phyloP scores from a whole-genome alignment of 257 asterid genomes.

The Rehmannia glutinosa region DNA sequence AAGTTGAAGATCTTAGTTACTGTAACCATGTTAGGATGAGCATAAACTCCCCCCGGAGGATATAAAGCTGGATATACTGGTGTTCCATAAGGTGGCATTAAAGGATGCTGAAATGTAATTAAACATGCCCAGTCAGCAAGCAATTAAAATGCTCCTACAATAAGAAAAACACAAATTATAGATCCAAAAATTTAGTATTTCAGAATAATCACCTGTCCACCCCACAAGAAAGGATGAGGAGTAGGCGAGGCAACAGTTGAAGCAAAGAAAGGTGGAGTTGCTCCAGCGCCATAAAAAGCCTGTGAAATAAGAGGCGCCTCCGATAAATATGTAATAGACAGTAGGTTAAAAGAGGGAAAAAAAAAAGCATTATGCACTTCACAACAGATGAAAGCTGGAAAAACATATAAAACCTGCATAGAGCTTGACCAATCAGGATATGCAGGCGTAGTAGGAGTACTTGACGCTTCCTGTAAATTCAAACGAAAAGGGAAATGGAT shows the following conservation, averaged over 20 bases:
- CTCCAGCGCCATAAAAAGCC: constrained; percentile 86
- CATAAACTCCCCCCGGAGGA: constrained; percentile 74
- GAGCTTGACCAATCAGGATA: constrained; percentile 85
- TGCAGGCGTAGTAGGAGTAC: constrained; percentile 42
- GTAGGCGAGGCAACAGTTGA: constrained; percentile 70
- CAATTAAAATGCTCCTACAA: not conserved
- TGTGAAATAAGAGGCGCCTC: constrained; percentile 13
- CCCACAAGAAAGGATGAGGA: constrained; percentile 83
- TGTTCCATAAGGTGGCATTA: constrained; percentile 85
- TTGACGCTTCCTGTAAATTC: constrained; percentile 55
- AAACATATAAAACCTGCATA: constrained; percentile 56
- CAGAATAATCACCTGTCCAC: constrained; percentile 54
- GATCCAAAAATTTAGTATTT: not conserved
- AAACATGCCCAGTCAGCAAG: not conserved
- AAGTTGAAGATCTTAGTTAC: constrained; percentile 30
- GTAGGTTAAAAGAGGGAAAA: not conserved
- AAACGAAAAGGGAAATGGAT: constrained; percentile 9
- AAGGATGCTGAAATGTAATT: constrained; percentile 57
- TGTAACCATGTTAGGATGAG: constrained; percentile 74
- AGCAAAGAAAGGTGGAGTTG: constrained; percentile 70
- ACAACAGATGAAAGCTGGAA: not conserved
- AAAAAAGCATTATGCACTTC: not conserved
- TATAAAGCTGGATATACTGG: constrained; percentile 79
- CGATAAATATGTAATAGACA: not conserved
- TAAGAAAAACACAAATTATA: not conserved